phyloP scores from a whole-genome alignment of 768 basidiomycete genomes.

The Sporobolomyces roseus region DNA sequence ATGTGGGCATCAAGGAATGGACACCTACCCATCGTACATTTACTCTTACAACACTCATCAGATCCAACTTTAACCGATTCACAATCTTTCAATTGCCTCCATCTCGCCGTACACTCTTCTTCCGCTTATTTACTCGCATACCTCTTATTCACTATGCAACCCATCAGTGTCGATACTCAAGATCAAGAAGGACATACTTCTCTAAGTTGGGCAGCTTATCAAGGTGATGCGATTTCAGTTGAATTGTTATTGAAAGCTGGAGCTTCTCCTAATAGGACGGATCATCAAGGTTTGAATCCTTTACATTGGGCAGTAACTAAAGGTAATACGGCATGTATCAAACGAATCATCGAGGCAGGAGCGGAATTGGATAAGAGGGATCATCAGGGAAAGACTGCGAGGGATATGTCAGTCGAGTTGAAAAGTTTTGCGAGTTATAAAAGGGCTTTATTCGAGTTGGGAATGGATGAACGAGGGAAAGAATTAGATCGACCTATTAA shows the following conservation, averaged over 20 bases:
- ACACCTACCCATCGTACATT: conserved; percentile 89
- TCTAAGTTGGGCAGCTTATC: conserved; percentile 98
- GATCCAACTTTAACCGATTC: conserved; percentile 87
- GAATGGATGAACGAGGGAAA: conserved; percentile 70
- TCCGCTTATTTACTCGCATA: conserved; percentile 91
- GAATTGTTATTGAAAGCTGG: conserved; percentile 83
- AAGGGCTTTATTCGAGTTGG: conserved; percentile 80
- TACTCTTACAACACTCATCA: conserved; percentile 81
- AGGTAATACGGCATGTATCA: conserved; percentile 83
- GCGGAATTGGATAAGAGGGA: conserved; percentile 77
- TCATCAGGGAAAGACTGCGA: conserved; percentile 74
- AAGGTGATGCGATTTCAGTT: conserved; percentile 92
- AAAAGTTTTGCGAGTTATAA: conserved; percentile 88
- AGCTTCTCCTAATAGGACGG: conserved; percentile 69
- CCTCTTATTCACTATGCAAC: conserved; percentile 72
- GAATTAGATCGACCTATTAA: conserved; percentile 65
- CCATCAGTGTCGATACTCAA: conserved; percentile 81
- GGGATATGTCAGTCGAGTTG: conserved; percentile 90
- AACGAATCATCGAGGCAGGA: conserved; percentile 77
- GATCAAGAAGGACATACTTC: conserved; percentile 91
- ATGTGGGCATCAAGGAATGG: conserved; percentile 98
- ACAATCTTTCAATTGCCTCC: conserved; percentile 93
- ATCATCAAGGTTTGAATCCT: conserved; percentile 77
- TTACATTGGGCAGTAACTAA: conserved; percentile 97
- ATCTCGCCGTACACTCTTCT: conserved; percentile 86